Percentiles rank a stretch among this genome's conserved stretches.
phyloP scores from a whole-genome alignment of 2,329 filamentous ascomycete species.

The Beauveria sp. region DNA sequence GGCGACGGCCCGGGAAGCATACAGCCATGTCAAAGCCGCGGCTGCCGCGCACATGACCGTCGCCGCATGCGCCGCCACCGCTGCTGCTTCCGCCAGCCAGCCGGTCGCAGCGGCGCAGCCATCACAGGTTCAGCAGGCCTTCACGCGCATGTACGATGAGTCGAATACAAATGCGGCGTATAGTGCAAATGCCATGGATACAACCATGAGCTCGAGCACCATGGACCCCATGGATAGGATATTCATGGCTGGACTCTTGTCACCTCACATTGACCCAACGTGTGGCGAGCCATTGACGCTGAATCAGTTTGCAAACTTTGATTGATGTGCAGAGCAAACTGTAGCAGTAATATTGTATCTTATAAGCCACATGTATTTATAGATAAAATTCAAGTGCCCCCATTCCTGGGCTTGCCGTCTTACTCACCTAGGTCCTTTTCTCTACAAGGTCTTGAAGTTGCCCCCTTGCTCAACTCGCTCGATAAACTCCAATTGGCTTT shows the following conservation, averaged over 20 bases:
- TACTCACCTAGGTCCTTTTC: too few relatives aligned
- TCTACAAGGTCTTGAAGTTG: too few relatives aligned
- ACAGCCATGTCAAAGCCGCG: background rate
- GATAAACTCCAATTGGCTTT: too few relatives aligned
- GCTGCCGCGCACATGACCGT: background rate
- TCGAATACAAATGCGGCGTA: background rate
- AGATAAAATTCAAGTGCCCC: too few relatives aligned
- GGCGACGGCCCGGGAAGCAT: background rate
- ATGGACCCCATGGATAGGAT: background rate
- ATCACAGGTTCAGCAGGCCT: background rate
- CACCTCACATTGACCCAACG: background rate
- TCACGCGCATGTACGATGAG: background rate
- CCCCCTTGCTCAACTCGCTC: too few relatives aligned
- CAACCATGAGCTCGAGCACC: background rate
- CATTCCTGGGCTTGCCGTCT: too few relatives aligned
- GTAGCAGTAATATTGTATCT: too few relatives aligned
- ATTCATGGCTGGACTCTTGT: background rate
- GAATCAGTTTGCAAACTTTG: background rate
- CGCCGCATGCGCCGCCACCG: background rate
- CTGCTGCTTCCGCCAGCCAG: background rate
- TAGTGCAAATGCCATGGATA: background rate
- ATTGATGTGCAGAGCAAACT: background rate
- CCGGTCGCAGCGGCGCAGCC: background rate
- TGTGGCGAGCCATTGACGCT: background rate
- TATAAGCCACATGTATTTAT: too few relatives aligned